These are phyloP conservation scores for Brassica hybrid DNA, from an alignment of 441 rosid genomes.

Conservation along the genomic window DNA sequence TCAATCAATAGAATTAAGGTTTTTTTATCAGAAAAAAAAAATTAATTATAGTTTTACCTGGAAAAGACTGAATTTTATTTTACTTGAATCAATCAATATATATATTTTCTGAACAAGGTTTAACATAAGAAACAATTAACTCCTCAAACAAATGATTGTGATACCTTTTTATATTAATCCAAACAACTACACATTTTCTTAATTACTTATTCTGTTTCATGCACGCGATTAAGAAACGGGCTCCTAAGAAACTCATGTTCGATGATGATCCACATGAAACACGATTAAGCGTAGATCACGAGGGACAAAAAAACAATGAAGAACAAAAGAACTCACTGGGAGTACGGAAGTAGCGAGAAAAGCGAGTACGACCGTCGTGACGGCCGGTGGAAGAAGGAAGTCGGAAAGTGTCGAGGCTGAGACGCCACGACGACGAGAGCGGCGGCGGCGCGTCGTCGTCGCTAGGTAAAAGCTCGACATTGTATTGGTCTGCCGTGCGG, in stretches of 20 bases:
- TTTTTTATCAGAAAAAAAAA: background rate
- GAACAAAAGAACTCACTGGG: constrained; percentile 25
- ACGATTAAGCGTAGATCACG: constrained; percentile 10
- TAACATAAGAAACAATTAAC: background rate
- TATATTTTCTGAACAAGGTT: background rate
- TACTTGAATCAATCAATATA: constrained; percentile 2
- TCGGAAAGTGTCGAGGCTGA: constrained; percentile 34
- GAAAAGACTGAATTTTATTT: background rate
- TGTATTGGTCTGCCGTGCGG: constrained; percentile 15
- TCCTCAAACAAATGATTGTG: background rate
- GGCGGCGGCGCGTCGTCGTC: constrained; percentile 36
- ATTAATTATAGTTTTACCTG: background rate
- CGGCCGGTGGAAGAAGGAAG: constrained; percentile 33
- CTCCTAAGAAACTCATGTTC: background rate
- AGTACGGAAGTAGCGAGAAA: constrained; percentile 29
- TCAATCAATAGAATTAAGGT: constrained; percentile 1
- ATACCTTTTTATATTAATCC: background rate
- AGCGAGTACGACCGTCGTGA: constrained; percentile 22
- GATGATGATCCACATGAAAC: constrained; percentile 12
- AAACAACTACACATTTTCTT: constrained; percentile 10
- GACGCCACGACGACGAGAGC: constrained; percentile 34
- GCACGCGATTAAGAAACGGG: background rate
- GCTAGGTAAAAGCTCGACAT: constrained; percentile 35
- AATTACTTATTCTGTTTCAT: background rate
- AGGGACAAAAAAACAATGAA: background rate